Evolutionary conservation across 768 basidiomycete genomes (phyloP).

Genomic region (Boletus tylopilopsis): DNA sequence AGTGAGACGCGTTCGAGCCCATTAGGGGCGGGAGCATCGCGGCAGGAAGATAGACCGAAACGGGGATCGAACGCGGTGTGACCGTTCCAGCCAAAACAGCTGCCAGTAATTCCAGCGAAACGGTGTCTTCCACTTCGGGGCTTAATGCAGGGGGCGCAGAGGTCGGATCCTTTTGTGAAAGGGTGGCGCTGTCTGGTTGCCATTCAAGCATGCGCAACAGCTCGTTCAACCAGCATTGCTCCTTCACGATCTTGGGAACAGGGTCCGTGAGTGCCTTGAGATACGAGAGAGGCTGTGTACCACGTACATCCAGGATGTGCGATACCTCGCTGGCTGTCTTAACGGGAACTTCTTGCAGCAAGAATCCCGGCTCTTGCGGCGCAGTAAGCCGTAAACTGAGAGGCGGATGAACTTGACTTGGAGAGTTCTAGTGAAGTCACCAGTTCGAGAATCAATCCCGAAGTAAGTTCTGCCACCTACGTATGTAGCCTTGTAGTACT

Average conservation of each 20-base stretch:
- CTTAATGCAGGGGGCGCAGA: not conserved
- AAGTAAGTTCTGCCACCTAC: slow-evolving; percentile 38
- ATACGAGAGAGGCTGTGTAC: not conserved
- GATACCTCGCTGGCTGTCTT: slow-evolving; percentile 70
- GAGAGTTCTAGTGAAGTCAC: slow-evolving; percentile 50
- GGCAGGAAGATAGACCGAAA: slow-evolving; percentile 62
- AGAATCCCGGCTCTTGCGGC: slow-evolving; percentile 74
- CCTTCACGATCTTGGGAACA: slow-evolving; percentile 49
- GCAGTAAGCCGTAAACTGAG: slow-evolving; percentile 61
- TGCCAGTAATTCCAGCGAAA: slow-evolving; percentile 54
- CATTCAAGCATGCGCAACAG: slow-evolving; percentile 58
- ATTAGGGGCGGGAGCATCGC: slow-evolving; percentile 22
- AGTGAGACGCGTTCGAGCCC: slow-evolving; percentile 18
- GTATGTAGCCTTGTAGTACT: slow-evolving; percentile 65
- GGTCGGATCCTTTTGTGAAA: slow-evolving; percentile 4
- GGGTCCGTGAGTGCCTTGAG: not conserved
- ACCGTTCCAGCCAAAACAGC: slow-evolving; percentile 59
- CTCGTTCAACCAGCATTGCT: slow-evolving; percentile 85
- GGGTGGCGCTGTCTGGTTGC: slow-evolving; percentile 42
- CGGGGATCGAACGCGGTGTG: slow-evolving; percentile 47
- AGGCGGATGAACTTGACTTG: slow-evolving; percentile 63
- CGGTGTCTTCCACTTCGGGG: slow-evolving; percentile 32
- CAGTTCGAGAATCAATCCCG: not conserved
- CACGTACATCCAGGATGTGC: slow-evolving; percentile 67
- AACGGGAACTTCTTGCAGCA: slow-evolving; percentile 68